These are phyloP conservation scores for Dysphania ambrosioides DNA, from an alignment of 148 eudicot species.

Conservation along the genomic window DNA sequence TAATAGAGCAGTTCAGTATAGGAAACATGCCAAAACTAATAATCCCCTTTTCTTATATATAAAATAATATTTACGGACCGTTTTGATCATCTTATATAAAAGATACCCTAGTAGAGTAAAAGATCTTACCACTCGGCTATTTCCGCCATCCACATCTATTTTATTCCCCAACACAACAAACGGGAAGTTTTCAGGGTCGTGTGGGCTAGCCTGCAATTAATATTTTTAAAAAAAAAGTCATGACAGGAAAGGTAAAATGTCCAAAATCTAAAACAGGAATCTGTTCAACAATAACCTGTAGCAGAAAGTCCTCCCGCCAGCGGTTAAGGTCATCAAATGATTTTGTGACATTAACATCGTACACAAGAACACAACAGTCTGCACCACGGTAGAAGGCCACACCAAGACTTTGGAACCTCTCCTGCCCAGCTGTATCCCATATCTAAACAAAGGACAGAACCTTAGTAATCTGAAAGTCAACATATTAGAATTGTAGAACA, in stretches of 20 bases:
- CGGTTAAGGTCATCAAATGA: conserved; percentile 71
- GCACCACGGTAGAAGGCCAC: conserved; percentile 87
- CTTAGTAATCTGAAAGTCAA: conserved; percentile 9
- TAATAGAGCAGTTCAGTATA: conserved; percentile 2
- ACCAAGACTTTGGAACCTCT: conserved; percentile 83
- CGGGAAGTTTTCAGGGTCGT: conserved; percentile 81
- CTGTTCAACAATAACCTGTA: conserved; percentile 46
- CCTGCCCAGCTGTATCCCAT: conserved; percentile 94
- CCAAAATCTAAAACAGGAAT: background rate
- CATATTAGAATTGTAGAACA: background rate
- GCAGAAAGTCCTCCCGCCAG: conserved; percentile 76
- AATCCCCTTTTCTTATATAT: background rate
- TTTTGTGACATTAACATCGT: conserved; percentile 75
- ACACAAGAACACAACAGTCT: conserved; percentile 76
- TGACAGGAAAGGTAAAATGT: background rate
- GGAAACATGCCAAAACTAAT: background rate
- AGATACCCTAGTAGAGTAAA: background rate
- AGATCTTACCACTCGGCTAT: conserved; percentile 69
- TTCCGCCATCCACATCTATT: conserved; percentile 75
- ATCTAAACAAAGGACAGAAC: conserved; percentile 37
- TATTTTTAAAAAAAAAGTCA: conserved; percentile 1
- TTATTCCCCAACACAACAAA: conserved; percentile 82
- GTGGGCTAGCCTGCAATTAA: conserved; percentile 63
- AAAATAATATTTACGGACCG: background rate
- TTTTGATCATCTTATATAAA: background rate